Conservation (phyloP, 495 filamentous ascomycete genomes). For the Clohesyomyces aquaticus region DNA sequence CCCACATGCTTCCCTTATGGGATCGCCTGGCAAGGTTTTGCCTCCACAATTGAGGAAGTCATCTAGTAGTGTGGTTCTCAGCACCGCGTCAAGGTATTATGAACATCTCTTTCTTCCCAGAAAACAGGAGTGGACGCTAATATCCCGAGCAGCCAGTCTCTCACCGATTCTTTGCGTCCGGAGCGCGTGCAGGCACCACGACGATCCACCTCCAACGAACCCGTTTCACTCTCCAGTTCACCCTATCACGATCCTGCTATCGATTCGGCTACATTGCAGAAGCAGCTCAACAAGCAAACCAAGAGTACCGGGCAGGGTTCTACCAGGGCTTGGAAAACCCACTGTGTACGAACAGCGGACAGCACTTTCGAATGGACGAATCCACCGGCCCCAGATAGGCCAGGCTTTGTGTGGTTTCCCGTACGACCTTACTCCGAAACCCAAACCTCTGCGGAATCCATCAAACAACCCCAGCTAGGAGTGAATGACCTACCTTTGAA, state of each 20-base stretch:
- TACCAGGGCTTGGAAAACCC: background rate
- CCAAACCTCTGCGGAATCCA: background rate
- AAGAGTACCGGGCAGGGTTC: background rate
- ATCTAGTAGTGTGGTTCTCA: background rate
- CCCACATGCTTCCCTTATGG: background rate
- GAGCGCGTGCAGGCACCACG: background rate
- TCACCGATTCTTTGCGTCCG: background rate
- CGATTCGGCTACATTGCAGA: background rate
- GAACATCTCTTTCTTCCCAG: background rate
- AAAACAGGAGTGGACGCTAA: background rate
- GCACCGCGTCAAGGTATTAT: background rate
- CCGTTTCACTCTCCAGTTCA: background rate
- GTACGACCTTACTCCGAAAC: constrained; percentile 1
- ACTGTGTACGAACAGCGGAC: background rate
- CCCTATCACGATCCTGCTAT: background rate
- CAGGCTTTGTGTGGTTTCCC: constrained; percentile 16
- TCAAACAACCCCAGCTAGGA: background rate
- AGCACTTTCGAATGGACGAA: background rate
- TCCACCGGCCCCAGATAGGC: background rate
- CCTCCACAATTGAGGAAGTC: background rate
- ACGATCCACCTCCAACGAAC: background rate
- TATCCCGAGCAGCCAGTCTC: background rate
- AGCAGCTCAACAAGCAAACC: background rate
- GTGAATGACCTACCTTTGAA: constrained; percentile 20
- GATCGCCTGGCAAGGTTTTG: background rate